Evolutionary conservation across 2,329 filamentous ascomycete species (phyloP).

Genomic region (Tympanopsis confertula): DNA sequence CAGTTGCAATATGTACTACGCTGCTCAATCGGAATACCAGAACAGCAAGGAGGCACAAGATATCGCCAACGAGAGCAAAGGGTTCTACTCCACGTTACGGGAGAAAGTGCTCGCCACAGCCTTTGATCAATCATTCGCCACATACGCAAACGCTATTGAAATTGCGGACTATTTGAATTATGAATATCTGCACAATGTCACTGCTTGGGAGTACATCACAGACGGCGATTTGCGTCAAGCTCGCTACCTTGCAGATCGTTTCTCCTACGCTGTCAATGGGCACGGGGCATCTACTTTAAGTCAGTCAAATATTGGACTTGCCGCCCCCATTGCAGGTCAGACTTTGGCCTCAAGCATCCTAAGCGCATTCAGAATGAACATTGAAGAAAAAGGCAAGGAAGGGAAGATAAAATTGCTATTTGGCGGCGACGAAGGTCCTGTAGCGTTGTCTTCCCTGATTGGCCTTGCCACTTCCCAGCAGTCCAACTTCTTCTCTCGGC

Average conservation of each 20-base stretch:
- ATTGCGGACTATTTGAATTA: slow-evolving; percentile 47
- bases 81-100: not conserved
- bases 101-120: slow-evolving; percentile 27
- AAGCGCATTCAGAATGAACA: slow-evolving; percentile 21
- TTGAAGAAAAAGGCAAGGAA: slow-evolving; percentile 18
- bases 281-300: slow-evolving; percentile 8
- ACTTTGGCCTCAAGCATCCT: slow-evolving; percentile 25
- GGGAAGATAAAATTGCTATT: slow-evolving; percentile 34
- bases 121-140: slow-evolving; percentile 22
- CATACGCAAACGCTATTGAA: slow-evolving; percentile 36
- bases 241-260: not conserved
- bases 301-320: slow-evolving; percentile 13
- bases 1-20: not conserved
- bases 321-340: slow-evolving; percentile 26
- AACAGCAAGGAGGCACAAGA: not conserved
- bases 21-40: not conserved
- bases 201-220: slow-evolving; percentile 13
- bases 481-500: slow-evolving; percentile 32
- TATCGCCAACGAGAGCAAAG: not conserved
- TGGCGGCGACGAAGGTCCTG: slow-evolving; percentile 32
- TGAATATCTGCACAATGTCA: slow-evolving; percentile 35
- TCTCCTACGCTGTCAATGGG: not conserved
- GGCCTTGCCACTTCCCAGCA: slow-evolving; percentile 10
- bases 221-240: not conserved
- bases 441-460: slow-evolving; percentile 31